Evolutionary conservation across 495 filamentous ascomycete genomes (phyloP).

Genomic region (Lasiosphaeris hirsuta): DNA sequence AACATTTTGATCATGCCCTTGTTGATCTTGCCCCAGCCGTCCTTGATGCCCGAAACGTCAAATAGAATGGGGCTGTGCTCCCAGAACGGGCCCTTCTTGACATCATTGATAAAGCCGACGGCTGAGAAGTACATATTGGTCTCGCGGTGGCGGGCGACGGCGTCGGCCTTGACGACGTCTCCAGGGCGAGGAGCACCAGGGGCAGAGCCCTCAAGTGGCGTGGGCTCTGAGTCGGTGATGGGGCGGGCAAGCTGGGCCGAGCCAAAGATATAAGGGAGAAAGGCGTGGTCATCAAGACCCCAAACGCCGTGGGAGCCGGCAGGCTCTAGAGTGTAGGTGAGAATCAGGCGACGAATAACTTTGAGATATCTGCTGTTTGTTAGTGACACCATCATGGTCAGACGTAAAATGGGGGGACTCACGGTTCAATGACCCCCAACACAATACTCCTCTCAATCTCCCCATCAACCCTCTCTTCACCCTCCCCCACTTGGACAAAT

Average conservation of each 20-base stretch:
- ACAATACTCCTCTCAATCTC: conserved; percentile 69
- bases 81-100: conserved; percentile 97
- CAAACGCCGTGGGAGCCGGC: conserved; percentile 95
- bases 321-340: conserved; percentile 92
- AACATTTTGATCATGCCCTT: conserved; percentile 99
- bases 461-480: conserved; percentile 3
- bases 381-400: not conserved
- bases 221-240: conserved; percentile 58
- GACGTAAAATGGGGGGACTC: conserved; percentile 29
- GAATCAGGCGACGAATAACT: conserved; percentile 78
- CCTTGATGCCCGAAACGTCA: conserved; percentile 85
- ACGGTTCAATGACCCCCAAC: conserved; percentile 78
- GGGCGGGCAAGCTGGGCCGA: conserved; percentile 82
- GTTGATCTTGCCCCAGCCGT: conserved; percentile 98
- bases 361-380: conserved; percentile 61
- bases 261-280: conserved; percentile 94
- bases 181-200: conserved; percentile 65
- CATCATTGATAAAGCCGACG: conserved; percentile 97
- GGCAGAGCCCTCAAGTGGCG: conserved; percentile 72
- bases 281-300: conserved; percentile 96
- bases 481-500: conserved; percentile 49
- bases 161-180: conserved; percentile 60
- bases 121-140: conserved; percentile 95
- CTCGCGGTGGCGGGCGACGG: conserved; percentile 66
- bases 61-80: conserved; percentile 94